Base-by-base conservation (phyloP, 1,284 basidiomycete species). In the Austroboletus niveus region DNA sequence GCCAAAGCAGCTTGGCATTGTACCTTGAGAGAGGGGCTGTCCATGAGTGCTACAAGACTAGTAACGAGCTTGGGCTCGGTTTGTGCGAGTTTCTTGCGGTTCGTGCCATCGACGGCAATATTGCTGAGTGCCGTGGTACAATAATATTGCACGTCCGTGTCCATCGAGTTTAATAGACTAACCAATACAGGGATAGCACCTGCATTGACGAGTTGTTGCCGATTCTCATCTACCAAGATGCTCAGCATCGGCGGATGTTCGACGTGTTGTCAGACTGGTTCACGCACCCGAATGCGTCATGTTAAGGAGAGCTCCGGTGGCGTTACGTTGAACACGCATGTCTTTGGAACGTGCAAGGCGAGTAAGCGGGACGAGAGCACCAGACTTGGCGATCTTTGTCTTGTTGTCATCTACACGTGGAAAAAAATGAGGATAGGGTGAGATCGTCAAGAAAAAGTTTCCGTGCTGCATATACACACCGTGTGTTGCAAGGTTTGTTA, bases 111-210 rank as follows among this genome's bases (percentile, higher is more conserved):
- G 7, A 98, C 94, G 38, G 97, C 97, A 62, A 99, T 99, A 71
- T 99, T 99, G 69, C 92, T 95, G 57, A 99, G 75, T 1, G 97
- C 97, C 24, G 97, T 99, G 7, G 97, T 99, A 74, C 97, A 99
- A 70, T 99, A 99, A 69, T 99, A 99, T 72, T 99, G 97, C 2
- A 99, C 97, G 69, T 99, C 96, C 20, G 96, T 99, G 69, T 99
- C 96, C 41, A 92, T 85, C n/a, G 93, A 96, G 68, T 95, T 96
- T 52, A 99, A 79, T 36, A 99, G 77, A 64, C 89, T 89, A 59
- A 99, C 97, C 27, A 99, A 84, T 35, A 99, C 97, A 12, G 97
- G 97, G 55, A 99, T 98, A 20, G 97, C 97, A 12, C 97, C 97
- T 27, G 97, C 97, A 61, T 95, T 97, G 62, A 99, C 97, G 43